Evolutionary conservation across 176 grass and related monocot genomes (phyloP).

Genomic region (Avena atlantica): DNA sequence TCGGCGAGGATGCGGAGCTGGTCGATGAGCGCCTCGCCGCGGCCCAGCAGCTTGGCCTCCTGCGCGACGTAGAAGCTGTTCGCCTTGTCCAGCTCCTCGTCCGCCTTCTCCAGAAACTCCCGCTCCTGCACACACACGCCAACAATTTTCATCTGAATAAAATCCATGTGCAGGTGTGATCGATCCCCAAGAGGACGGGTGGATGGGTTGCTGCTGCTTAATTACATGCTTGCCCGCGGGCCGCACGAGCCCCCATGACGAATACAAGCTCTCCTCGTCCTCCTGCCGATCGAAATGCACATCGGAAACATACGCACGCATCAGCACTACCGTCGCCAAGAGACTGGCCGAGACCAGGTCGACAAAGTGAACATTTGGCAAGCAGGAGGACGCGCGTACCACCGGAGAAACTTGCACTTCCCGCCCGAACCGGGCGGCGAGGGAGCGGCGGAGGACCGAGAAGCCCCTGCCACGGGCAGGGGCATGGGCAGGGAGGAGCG

Average conservation of each 20-base stretch:
- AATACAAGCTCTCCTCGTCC: conserved; percentile 53
- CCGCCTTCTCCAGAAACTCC: conserved; percentile 67
- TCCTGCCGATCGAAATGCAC: conserved; percentile 18
- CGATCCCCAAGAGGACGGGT: too few species aligned
- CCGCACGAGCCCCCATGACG: conserved; percentile 53
- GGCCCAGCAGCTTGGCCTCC: conserved; percentile 68
- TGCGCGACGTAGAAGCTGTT: conserved; percentile 62
- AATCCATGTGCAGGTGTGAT: too few species aligned
- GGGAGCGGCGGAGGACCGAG: conserved; percentile 10
- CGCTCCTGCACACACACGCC: conserved; percentile 32
- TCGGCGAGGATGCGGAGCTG: conserved; percentile 80
- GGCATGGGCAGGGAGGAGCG: too few species aligned
- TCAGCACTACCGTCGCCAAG: neutral
- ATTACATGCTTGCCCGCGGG: conserved; percentile 54
- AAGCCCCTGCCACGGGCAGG: too few species aligned
- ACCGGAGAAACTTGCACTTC: conserved; percentile 2
- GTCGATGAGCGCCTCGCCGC: conserved; percentile 60
- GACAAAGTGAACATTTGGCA: neutral
- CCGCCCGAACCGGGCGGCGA: conserved; percentile 49
- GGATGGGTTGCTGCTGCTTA: too few species aligned
- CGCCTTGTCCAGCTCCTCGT: conserved; percentile 86
- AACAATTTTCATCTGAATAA: too few species aligned
- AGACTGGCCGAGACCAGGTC: neutral
- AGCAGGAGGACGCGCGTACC: neutral
- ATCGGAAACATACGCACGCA: too few species aligned